These are phyloP conservation scores for Penstemon barbatus DNA, from an alignment of 257 asterid species.

Conservation along the genomic window DNA sequence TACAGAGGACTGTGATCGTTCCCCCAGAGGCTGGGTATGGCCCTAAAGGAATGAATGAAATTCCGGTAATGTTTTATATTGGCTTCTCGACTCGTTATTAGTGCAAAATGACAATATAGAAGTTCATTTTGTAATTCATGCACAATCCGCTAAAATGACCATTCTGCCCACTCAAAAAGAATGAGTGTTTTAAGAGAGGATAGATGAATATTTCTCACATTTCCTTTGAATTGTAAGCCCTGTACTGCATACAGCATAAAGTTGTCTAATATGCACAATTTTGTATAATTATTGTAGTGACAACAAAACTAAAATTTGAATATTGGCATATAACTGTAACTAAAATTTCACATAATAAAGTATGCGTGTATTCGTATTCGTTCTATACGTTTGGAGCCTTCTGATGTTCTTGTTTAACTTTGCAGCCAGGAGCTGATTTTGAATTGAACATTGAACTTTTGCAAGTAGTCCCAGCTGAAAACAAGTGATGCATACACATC, in stretches of 20 bases:
- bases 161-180: no score
- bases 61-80: slow-evolving; percentile 57
- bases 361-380: background rate
- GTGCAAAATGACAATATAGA: background rate
- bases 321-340: no score
- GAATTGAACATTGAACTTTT: slow-evolving; percentile 83
- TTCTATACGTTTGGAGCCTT: background rate
- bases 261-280: no score
- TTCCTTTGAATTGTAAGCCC: no score
- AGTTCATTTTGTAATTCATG: background rate
- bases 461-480: slow-evolving; percentile 56
- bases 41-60: slow-evolving; percentile 84
- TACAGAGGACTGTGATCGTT: slow-evolving; percentile 83
- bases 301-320: no score
- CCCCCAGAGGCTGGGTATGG: slow-evolving; percentile 94
- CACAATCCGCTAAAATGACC: no score
- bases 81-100: background rate
- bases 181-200: no score
- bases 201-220: no score
- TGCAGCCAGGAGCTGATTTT: slow-evolving; percentile 87
- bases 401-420: slow-evolving; percentile 21
- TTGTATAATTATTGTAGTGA: no score
- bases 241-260: no score
- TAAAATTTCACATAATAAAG: no score
- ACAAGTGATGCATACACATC: slow-evolving; percentile 34